These are phyloP conservation scores for Bipolaris sorokiniana DNA, from an alignment of 2,329 filamentous ascomycete species.

Conservation along the genomic window DNA sequence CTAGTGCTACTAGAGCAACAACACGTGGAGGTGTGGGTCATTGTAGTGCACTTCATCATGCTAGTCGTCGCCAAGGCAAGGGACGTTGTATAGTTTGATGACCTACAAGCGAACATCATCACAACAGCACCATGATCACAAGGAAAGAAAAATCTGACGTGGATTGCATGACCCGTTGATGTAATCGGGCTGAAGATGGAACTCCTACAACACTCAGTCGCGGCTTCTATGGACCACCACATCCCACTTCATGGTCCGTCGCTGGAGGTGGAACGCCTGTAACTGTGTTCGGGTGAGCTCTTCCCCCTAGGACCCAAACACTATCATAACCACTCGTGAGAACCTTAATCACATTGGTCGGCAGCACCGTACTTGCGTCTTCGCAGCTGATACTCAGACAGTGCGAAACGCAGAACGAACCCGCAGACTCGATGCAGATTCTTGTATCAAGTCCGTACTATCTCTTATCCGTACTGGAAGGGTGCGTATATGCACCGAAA, in stretches of 20 bases:
- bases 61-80: slow-evolving; percentile 21
- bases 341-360: background rate
- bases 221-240: background rate
- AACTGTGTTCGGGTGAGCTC: background rate
- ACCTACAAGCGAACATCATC: slow-evolving; percentile 25
- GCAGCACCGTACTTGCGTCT: background rate
- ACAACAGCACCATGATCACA: slow-evolving; percentile 32
- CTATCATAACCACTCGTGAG: background rate
- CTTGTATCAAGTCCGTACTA: background rate
- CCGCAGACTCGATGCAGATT: background rate
- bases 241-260: background rate
- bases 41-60: slow-evolving; percentile 39
- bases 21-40: slow-evolving; percentile 34
- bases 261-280: background rate
- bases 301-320: background rate
- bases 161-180: slow-evolving; percentile 34
- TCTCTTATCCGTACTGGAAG: background rate
- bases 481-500: background rate
- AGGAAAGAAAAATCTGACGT: slow-evolving; percentile 29
- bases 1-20: slow-evolving; percentile 29
- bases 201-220: slow-evolving; percentile 12
- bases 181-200: slow-evolving; percentile 27
- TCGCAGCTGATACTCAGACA: background rate
- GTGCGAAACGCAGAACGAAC: background rate
- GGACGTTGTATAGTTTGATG: slow-evolving; percentile 30